Percentiles rank a stretch among this genome's conserved stretches.
Conservation (phyloP, 306 rosid genomes). For the Sesbania bispinosa region DNA sequence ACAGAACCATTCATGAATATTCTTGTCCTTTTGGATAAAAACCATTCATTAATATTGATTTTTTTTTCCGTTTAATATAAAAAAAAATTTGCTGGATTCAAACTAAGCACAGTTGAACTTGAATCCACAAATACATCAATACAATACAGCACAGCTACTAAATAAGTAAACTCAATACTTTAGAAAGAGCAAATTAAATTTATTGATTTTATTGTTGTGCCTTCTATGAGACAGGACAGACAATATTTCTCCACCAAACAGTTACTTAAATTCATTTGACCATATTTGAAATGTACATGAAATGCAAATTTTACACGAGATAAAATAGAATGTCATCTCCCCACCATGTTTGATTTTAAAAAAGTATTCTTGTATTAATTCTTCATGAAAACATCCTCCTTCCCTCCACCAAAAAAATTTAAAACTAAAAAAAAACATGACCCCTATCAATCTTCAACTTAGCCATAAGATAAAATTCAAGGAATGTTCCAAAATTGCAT, state of each 20-base stretch:
- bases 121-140: slow-evolving; percentile 1
- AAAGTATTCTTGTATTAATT: background rate
- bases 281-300: background rate
- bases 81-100: background rate
- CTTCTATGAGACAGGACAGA: background rate
- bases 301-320: background rate
- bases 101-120: background rate
- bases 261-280: background rate
- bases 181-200: background rate
- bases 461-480: background rate
- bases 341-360: background rate
- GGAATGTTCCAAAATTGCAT: background rate
- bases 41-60: background rate
- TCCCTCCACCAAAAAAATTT: background rate
- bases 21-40: background rate
- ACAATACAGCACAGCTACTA: background rate
- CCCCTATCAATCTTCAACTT: background rate
- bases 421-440: background rate
- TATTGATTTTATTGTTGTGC: background rate
- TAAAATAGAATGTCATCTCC: background rate
- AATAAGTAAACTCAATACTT: background rate
- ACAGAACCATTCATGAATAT: background rate
- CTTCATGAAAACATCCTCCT: background rate
- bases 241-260: slow-evolving; percentile 4
- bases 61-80: background rate